Conservation (phyloP, 306 rosid genomes). For the Trifolium pratense region DNA sequence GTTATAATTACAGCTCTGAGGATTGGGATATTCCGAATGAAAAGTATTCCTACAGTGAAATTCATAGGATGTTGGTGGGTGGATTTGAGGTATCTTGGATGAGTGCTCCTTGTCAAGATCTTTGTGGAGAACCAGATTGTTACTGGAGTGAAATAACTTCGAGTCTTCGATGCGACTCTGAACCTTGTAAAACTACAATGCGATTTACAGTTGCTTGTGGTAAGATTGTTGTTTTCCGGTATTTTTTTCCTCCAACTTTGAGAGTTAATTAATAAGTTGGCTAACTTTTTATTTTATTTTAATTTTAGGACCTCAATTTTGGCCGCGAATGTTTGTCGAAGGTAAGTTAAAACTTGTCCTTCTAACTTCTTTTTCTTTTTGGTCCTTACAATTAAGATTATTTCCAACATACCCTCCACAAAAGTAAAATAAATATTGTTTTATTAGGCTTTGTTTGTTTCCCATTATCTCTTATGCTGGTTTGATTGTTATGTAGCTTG, state of each 20-base stretch:
- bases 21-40: too few species aligned
- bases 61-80: conserved; percentile 3
- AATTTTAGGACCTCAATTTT: neutral
- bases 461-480: too few species aligned
- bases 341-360: neutral
- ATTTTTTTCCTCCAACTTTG: too few species aligned
- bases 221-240: neutral
- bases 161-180: neutral
- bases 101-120: neutral
- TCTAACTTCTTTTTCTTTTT: too few species aligned
- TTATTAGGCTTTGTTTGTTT: too few species aligned
- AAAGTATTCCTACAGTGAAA: neutral
- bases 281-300: too few species aligned
- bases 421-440: too few species aligned
- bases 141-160: neutral
- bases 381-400: too few species aligned
- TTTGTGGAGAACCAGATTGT: neutral
- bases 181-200: neutral
- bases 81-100: conserved; percentile 41
- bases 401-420: too few species aligned
- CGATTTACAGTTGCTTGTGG: neutral
- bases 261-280: too few species aligned
- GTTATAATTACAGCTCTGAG: neutral
- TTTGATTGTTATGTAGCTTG: too few species aligned
- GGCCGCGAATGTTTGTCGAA: neutral